Evolutionary conservation across 306 rosid species (phyloP).

Genomic region (Ziziphus jujuba): DNA sequence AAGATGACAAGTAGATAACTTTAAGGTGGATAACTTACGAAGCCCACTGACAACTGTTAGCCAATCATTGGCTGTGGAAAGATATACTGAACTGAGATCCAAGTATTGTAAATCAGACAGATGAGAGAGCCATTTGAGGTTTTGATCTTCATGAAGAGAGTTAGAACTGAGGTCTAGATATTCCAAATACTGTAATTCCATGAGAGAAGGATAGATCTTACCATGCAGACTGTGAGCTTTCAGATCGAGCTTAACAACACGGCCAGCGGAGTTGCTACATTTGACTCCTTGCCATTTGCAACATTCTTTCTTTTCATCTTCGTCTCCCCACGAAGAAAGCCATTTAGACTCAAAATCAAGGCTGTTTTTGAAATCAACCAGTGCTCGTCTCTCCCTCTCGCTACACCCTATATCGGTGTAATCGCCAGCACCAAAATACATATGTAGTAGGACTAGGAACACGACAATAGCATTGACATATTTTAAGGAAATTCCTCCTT

Average conservation of each 20-base stretch:
- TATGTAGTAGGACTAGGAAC: too few relatives aligned
- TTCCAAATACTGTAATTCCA: not conserved
- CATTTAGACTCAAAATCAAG: not conserved
- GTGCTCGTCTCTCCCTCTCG: constrained; percentile 4
- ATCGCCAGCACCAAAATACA: too few relatives aligned
- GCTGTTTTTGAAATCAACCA: not conserved
- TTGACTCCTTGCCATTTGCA: not conserved
- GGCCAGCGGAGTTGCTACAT: constrained; percentile 3
- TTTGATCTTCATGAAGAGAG: not conserved
- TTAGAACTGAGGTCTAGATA: not conserved
- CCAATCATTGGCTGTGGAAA: not conserved
- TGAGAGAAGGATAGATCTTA: not conserved
- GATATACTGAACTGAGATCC: not conserved
- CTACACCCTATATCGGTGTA: not conserved
- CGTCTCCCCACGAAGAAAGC: constrained; percentile 1
- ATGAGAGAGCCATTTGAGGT: not conserved
- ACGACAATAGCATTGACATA: too few relatives aligned
- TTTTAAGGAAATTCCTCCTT: too few relatives aligned
- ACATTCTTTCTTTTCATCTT: not conserved
- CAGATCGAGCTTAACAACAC: constrained; percentile 6
- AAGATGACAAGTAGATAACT: not conserved
- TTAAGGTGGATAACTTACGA: not conserved
- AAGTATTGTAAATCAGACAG: not conserved
- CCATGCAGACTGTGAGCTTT: not conserved
- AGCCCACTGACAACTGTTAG: not conserved